phyloP scores from a whole-genome alignment of 208 protist species.

The Wallacemonas rigidus region DNA sequence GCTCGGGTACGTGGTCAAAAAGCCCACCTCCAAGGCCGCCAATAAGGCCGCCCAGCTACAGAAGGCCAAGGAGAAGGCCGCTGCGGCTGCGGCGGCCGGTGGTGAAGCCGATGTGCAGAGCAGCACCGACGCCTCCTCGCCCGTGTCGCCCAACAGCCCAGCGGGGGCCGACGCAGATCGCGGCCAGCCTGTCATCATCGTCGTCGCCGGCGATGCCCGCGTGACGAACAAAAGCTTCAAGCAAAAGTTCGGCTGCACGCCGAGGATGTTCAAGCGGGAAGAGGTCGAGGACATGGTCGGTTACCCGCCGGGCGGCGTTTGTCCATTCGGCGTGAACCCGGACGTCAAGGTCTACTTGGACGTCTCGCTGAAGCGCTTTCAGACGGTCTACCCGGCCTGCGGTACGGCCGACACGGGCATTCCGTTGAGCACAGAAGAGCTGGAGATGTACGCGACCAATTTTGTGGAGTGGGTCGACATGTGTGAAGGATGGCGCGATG shows the following conservation, averaged over 20 bases:
- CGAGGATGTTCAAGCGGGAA: slow-evolving; percentile 57
- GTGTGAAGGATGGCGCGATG: slow-evolving; percentile 43
- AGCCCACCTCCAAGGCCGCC: slow-evolving; percentile 31
- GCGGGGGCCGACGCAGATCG: slow-evolving; percentile 9
- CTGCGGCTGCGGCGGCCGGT: neutral
- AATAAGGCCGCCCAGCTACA: slow-evolving; percentile 25
- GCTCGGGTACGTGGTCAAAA: slow-evolving; percentile 40
- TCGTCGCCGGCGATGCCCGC: slow-evolving; percentile 54
- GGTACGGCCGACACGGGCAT: slow-evolving; percentile 52
- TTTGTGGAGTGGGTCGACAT: slow-evolving; percentile 79
- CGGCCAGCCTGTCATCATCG: slow-evolving; percentile 39
- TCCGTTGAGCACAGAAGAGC: slow-evolving; percentile 43
- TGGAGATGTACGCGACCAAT: slow-evolving; percentile 55
- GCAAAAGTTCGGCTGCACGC: slow-evolving; percentile 37
- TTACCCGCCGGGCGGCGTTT: slow-evolving; percentile 57
- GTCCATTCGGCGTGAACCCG: slow-evolving; percentile 56
- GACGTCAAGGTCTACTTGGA: slow-evolving; percentile 67
- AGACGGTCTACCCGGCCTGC: slow-evolving; percentile 47
- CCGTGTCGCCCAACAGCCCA: slow-evolving; percentile 13
- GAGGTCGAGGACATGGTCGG: slow-evolving; percentile 53
- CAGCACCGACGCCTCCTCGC: slow-evolving; percentile 9
- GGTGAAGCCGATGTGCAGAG: slow-evolving; percentile 5
- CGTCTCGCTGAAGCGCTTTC: slow-evolving; percentile 64
- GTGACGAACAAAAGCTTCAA: slow-evolving; percentile 56
- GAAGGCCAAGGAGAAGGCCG: slow-evolving; percentile 18